A percentile compares a stretch with the other conserved stretches of the same genome.
phyloP scores from a whole-genome alignment of 108 stramenopile species.

The Nitzschia sp. region DNA sequence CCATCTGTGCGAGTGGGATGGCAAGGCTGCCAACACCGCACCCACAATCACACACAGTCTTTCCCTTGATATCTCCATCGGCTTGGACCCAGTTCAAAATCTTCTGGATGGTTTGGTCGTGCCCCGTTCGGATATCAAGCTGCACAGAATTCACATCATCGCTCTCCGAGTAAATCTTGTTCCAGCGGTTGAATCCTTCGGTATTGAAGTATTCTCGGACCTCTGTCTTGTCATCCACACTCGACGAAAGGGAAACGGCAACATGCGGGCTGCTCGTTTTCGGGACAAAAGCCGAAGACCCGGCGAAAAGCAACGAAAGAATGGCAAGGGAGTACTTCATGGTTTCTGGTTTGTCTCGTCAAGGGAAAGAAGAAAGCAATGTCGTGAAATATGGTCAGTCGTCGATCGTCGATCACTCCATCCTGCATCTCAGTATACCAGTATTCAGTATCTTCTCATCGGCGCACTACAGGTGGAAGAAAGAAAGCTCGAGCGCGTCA shows the following conservation, averaged over 20 bases:
- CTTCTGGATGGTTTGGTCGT: slow-evolving; percentile 96
- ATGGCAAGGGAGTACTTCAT: slow-evolving; percentile 23
- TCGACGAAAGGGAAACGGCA: slow-evolving; percentile 5
- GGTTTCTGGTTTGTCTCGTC: not conserved
- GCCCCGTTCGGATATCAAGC: slow-evolving; percentile 93
- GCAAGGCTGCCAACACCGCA: slow-evolving; percentile 93
- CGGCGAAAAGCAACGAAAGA: slow-evolving; percentile 9
- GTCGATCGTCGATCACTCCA: too few relatives aligned
- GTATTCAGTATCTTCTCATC: not conserved
- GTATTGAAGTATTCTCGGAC: slow-evolving; percentile 97
- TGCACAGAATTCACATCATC: slow-evolving; percentile 96
- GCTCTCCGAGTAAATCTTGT: slow-evolving; percentile 92
- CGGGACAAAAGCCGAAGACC: slow-evolving; percentile 34
- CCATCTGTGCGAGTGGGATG: slow-evolving; percentile 93
- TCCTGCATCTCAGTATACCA: not conserved
- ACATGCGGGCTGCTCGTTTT: not conserved
- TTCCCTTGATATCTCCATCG: slow-evolving; percentile 84
- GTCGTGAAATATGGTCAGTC: too few relatives aligned
- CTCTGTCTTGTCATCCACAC: slow-evolving; percentile 92
- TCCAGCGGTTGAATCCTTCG: slow-evolving; percentile 98
- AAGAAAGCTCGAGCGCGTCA: not conserved
- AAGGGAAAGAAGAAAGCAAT: not conserved
- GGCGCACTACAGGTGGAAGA: not conserved
- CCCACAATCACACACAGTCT: slow-evolving; percentile 90
- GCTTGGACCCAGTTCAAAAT: slow-evolving; percentile 89